Evolutionary conservation across 148 eudicot species (phyloP), one percentile per base, ranked within the genome.

Genomic region (Salicornia ramosissima): DNA sequence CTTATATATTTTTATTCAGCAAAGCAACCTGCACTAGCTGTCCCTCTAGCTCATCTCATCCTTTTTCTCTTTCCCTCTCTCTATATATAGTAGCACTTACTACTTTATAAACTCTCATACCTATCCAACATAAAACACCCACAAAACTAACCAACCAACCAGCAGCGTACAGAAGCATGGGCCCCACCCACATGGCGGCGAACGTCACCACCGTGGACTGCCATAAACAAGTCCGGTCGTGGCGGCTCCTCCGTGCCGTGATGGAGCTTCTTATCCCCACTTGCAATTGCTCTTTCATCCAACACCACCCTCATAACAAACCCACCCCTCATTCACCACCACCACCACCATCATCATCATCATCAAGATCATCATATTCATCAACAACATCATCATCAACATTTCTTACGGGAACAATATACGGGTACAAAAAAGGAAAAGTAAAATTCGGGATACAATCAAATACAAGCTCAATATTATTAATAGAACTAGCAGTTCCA

Each of bases 211-310:
- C 89, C 60, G 89, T 87, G 0, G 92, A 87, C 71, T 87, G 92
- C 80, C 83, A 87, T 59, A 87, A 87, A 50, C 92, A 87, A 70
- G 92, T 87, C 66, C 87, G 92, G 6, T 80, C 89, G 10, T 85
- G 92, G 92, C 82, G 89, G 75, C 89, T 87, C 69, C 85, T 87
- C 70, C 88, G 92, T 13, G 66, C 87, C 52, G 64, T 87, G 29
- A 26, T 75, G 65, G 87, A 83, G 59, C 82, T 87, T 22, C 92
- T 87, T 45, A 85, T 87, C 16, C 92, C 87, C 16, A 80, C 80
- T 14, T 87, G 92, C 77, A 81, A 78, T 66, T 76, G 82, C 79
- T 65, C 79, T 42, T 78, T 77, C 42, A 49, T 77, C 40, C 79
- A 75, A 30, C 72, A 79, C n/a, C 42, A 77, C 29, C 43, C 67